phyloP scores from a whole-genome alignment of 2,329 filamentous ascomycete genomes.

The Monosporascus sp. region DNA sequence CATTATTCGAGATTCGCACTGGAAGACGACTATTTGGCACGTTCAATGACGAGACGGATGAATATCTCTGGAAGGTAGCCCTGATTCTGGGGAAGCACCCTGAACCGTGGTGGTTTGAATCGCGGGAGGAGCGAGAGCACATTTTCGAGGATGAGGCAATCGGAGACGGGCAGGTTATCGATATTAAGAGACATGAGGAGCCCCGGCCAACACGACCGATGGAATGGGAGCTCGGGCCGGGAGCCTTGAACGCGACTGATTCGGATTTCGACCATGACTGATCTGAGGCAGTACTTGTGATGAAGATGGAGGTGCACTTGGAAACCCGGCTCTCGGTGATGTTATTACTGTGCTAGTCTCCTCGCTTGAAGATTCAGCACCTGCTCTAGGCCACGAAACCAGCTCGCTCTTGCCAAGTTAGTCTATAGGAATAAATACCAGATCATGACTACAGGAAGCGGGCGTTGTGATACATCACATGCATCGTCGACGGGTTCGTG shows the following conservation, averaged over 20 bases:
- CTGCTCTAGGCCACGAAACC: no score
- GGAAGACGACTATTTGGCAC: conserved; percentile 24
- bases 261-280: conserved; percentile 9
- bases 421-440: no score
- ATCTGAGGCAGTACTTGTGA: no score
- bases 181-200: not conserved
- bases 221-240: no score
- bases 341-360: no score
- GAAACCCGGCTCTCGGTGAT: no score
- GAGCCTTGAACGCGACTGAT: conserved; percentile 18
- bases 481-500: no score
- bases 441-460: no score
- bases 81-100: conserved; percentile 27
- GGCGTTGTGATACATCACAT: no score
- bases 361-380: no score
- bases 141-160: conserved; percentile 20
- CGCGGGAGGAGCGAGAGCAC: conserved; percentile 17
- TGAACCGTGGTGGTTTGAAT: conserved; percentile 24
- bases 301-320: no score
- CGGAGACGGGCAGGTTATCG: conserved; percentile 6
- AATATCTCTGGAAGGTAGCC: conserved; percentile 22
- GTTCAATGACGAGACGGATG: conserved; percentile 24
- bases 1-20: conserved; percentile 27
- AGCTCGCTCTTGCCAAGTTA: no score
- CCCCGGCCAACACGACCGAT: not conserved